A percentile compares a stretch with the other conserved stretches of the same genome.
These are phyloP conservation scores for Vitis rupestris DNA, from an alignment of 164 flowering plant species.

Conservation along the genomic window DNA sequence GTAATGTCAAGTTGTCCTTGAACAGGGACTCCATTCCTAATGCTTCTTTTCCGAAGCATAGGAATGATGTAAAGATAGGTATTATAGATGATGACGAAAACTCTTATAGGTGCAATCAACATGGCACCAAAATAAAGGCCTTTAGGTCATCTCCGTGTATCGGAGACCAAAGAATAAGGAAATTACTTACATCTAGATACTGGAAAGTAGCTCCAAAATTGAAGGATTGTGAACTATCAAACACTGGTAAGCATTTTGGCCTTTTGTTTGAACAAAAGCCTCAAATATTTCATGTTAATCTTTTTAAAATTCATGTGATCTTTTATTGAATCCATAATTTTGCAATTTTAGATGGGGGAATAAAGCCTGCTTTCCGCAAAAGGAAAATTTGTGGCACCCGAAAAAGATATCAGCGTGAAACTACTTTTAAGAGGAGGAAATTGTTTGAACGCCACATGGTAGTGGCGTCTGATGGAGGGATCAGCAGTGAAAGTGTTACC, in stretches of 20 bases:
- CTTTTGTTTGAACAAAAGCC: too few species aligned
- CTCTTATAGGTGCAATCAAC: constrained; percentile 23
- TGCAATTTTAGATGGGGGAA: constrained; percentile 22
- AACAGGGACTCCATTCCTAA: constrained; percentile 23
- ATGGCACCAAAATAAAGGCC: constrained; percentile 25
- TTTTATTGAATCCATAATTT: not conserved
- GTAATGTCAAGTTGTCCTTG: constrained; percentile 17
- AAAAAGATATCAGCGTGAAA: constrained; percentile 21
- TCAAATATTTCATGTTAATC: too few species aligned
- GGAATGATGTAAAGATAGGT: constrained; percentile 30
- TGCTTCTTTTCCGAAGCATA: constrained; percentile 25
- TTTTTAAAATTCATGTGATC: not conserved
- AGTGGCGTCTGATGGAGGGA: constrained; percentile 34
- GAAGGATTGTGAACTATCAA: constrained; percentile 30
- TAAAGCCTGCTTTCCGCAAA: constrained; percentile 25
- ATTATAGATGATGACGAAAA: constrained; percentile 48
- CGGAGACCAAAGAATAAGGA: constrained; percentile 39
- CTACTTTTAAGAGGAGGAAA: constrained; percentile 32
- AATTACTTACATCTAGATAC: constrained; percentile 40
- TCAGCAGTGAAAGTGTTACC: constrained; percentile 36
- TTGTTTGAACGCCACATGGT: constrained; percentile 23
- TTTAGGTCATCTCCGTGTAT: constrained; percentile 29
- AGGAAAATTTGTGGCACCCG: constrained; percentile 26
- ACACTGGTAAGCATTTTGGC: constrained; percentile 26
- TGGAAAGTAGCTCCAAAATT: constrained; percentile 43